Evolutionary conservation across 495 filamentous ascomycete genomes (phyloP), one percentile per base, ranked within the genome.

Genomic region (Aspergillus saccharolyticus): DNA sequence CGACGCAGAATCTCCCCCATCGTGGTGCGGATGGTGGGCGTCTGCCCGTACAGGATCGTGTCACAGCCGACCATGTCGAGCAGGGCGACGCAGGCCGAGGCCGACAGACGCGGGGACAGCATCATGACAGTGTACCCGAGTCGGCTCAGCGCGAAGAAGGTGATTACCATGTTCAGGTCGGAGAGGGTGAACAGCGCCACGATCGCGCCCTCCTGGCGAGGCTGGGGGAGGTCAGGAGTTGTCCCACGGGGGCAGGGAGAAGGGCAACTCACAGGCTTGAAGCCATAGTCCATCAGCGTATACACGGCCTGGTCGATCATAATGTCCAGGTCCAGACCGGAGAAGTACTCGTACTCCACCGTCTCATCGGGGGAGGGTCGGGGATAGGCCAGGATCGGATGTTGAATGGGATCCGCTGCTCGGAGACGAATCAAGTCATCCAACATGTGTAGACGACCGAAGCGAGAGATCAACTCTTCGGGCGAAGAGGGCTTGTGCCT

Each of bases 81-180:
- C 4, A 86, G 63, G 28, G 80, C 77, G 16, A 78, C 71, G 56
- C 77, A 81, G 25, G 82, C 83, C 4, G 69, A 65, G 0, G 75
- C 68, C 8, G 80, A 74, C 16, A 86, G 66, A 42, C 84, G 78
- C 16, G 81, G 81, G 0, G 84, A 87, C 12, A 87, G 67, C 58
- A 82, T 79, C 61, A 87, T 74, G 20, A 79, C 72, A 6, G 78
- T 81, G 58, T 80, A 83, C 21, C 83, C 84, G 3, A 85, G 65
- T 17, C 84, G 74, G 51, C 75, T 78, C 5, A 86, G 70, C 1
- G 82, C 84, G 51, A 84, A 83, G 42, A 84, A 76, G 1, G 78
- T 75, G 52, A 83, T 56, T 2, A 82, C 69, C 71, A 82, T 85
- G 43, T 79, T 77, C 3, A 85, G 60, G 55, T 84, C 78, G 3